Conservation (phyloP, 2,329 filamentous ascomycete genomes). For the Penicillium sp. region DNA sequence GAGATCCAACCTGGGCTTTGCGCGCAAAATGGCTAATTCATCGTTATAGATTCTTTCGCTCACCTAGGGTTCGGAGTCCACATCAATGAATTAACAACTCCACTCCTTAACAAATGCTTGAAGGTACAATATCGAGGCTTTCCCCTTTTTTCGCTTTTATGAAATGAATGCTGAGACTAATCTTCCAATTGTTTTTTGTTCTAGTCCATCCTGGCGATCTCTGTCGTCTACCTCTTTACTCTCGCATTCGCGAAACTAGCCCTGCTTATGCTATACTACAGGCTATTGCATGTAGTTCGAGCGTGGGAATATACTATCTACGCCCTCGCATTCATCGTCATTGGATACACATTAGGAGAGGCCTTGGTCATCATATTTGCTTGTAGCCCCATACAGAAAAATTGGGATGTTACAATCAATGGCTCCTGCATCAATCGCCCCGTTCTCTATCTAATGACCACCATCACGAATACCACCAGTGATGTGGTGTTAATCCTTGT, state of each 20-base stretch:
- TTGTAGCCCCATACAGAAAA: not conserved
- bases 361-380: not conserved
- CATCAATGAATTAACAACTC: not conserved
- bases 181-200: not conserved
- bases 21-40: not conserved
- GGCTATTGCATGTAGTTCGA: not conserved
- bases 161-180: not conserved
- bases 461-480: not conserved
- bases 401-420: not conserved
- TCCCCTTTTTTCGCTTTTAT: not conserved
- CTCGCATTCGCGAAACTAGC: not conserved
- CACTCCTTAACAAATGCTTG: not conserved
- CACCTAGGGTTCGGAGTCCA: not conserved
- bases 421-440: not conserved
- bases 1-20: not conserved
- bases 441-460: not conserved
- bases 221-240: not conserved
- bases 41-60: not conserved
- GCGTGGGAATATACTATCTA: not conserved
- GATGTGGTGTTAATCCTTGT: not conserved
- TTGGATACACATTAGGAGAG: not conserved
- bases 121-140: not conserved
- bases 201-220: not conserved
- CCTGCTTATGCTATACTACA: not conserved
- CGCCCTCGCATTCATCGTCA: not conserved